Conservation (phyloP, 2,329 filamentous ascomycete species). For the Chalaropsis ovoidea region DNA sequence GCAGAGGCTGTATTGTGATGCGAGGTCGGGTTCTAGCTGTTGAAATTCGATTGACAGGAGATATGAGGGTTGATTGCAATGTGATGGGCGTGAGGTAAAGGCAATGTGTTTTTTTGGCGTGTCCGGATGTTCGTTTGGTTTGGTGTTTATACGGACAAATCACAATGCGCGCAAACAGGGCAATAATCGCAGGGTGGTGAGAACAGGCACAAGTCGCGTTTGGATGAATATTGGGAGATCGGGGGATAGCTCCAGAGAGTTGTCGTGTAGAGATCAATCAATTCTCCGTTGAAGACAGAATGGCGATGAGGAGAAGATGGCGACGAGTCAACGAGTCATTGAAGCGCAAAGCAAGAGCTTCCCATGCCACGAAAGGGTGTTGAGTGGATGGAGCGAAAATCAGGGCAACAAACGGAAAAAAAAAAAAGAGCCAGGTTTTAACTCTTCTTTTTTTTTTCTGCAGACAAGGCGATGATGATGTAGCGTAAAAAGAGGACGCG, state of each 20-base stretch:
- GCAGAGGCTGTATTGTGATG: background rate
- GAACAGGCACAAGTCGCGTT: constrained; percentile 6
- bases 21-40: background rate
- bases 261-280: background rate
- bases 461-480: constrained; percentile 15
- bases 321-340: background rate
- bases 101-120: constrained; percentile 1
- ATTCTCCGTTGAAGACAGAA: background rate
- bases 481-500: constrained; percentile 22
- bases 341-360: background rate
- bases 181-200: constrained; percentile 8
- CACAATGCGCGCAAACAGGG: constrained; percentile 6
- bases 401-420: background rate
- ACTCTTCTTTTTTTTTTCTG: constrained; percentile 5
- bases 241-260: background rate
- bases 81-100: background rate
- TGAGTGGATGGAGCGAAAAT: background rate
- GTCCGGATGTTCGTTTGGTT: background rate
- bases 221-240: background rate
- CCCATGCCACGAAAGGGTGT: background rate
- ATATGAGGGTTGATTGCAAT: background rate
- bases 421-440: background rate
- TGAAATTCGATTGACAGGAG: background rate
- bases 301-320: background rate
- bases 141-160: background rate